These are phyloP conservation scores for Eucalyptus marginata DNA, from an alignment of 345 rosid species.

Conservation along the genomic window DNA sequence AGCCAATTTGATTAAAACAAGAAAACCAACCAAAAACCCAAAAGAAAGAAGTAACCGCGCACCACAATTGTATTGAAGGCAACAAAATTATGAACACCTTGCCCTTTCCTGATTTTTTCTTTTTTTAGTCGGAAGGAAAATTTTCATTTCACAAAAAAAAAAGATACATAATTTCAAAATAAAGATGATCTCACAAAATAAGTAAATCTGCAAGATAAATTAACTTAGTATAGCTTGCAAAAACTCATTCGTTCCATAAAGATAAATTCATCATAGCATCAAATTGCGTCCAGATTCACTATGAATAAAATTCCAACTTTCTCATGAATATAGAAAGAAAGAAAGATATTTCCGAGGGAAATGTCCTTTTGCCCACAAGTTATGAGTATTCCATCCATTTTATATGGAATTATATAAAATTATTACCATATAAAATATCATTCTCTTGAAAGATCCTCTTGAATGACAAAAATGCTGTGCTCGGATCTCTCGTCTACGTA, in stretches of 20 bases:
- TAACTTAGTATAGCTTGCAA: too few relatives aligned
- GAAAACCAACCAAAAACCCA: not conserved
- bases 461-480: not conserved
- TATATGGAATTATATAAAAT: not conserved
- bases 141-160: too few relatives aligned
- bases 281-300: fast-evolving
- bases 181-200: too few relatives aligned
- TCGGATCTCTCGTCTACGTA: not conserved
- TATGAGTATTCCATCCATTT: not conserved
- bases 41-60: not conserved
- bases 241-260: too few relatives aligned
- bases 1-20: not conserved
- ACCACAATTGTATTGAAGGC: not conserved
- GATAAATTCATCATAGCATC: too few relatives aligned
- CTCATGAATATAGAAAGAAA: not conserved
- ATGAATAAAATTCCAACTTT: not conserved
- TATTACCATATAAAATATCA: not conserved
- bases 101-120: not conserved
- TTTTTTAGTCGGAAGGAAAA: too few relatives aligned
- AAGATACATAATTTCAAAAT: too few relatives aligned
- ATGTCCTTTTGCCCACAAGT: not conserved
- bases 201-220: too few relatives aligned
- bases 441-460: not conserved
- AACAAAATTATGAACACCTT: not conserved
- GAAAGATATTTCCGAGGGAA: not conserved